Evolutionary conservation across 2,329 filamentous ascomycete genomes (phyloP), one percentile per base, ranked within the genome.

Genomic region (Alternaria dauci): DNA sequence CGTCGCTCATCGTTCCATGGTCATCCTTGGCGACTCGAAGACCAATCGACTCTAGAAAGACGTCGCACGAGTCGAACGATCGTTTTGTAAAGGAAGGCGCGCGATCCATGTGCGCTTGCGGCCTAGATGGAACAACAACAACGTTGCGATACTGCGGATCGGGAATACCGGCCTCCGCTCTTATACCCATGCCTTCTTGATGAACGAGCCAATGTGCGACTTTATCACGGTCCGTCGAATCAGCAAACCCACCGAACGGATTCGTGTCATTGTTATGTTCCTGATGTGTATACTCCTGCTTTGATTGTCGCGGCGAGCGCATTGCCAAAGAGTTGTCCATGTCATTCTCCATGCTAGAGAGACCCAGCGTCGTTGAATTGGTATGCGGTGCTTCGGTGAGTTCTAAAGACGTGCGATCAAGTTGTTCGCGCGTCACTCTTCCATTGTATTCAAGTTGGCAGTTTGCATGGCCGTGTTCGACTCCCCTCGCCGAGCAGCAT

Each of bases 51-150:
- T 14, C 26, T 5, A 57, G 36, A 28, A 52, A 60, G 4, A 36
- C 20, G 16, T 38, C 50, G 39, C 44, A 55, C 1, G 55, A 61
- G 30, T 53, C 50, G 18, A 23, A 11, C 20, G 60, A 47, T 46
- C 46, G 50, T 28, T 11, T 25, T 42, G 14, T 42, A 7, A 56
- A 42, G 12, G 44, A 50, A 32, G 43, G 44, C 8, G 50, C 8
- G 16, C 50, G 23, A 18, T 41, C 16, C 32, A 20, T 39, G 6
- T 41, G 4, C 18, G n/a, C 5, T 1, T 14, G 39, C 20, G 12
- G 20, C 12, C 20, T 16, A 1, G 8, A 42, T 14, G 39, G 7
- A 8, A 6, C 11, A 42, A 16, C 20, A 20, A 8, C 8, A 39
- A 25, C 6, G 3, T 12, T 25, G 20, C 11, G 39, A 12, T 14